These are phyloP conservation scores for Musa beccarii DNA, from an alignment of 176 grass and related monocot species.

Conservation along the genomic window DNA sequence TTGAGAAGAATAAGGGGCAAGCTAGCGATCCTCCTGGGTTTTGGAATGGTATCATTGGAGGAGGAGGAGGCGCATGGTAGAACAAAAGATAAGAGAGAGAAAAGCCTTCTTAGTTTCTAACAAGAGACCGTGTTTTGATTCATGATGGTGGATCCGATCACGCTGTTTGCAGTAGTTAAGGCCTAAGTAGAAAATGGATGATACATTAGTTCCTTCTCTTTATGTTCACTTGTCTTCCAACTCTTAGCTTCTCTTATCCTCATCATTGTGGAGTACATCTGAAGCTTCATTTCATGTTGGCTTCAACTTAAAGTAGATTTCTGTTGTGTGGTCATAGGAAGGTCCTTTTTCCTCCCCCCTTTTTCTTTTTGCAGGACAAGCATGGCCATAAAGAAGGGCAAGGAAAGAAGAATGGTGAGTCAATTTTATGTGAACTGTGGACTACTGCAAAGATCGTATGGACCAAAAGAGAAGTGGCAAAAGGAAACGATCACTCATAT, in stretches of 20 bases:
- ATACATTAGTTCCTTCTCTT: neutral
- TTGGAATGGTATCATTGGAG: constrained; percentile 14
- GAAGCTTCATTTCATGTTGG: constrained; percentile 21
- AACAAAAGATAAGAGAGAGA: neutral
- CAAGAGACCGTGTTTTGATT: neutral
- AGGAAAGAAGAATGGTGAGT: too few species aligned
- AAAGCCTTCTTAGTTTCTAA: too few species aligned
- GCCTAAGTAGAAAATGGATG: neutral
- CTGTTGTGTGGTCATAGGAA: too few species aligned
- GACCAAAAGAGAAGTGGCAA: too few species aligned
- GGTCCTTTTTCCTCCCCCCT: too few species aligned
- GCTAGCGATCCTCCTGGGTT: constrained; percentile 6
- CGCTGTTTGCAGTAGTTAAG: neutral
- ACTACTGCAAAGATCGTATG: too few species aligned
- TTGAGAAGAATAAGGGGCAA: constrained; percentile 10
- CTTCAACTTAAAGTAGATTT: neutral
- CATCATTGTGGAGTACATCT: neutral
- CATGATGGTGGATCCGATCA: neutral
- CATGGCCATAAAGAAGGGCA: too few species aligned
- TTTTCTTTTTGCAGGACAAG: too few species aligned
- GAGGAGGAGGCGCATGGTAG: constrained; percentile 12
- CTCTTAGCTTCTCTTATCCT: too few species aligned
- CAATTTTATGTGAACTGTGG: too few species aligned
- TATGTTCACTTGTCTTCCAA: neutral
- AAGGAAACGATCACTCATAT: too few species aligned